A percentile compares a stretch with the other conserved stretches of the same genome.
These are phyloP conservation scores for Alopecurus myosuroides DNA, from an alignment of 176 grass and related monocot genomes.

Conservation along the genomic window DNA sequence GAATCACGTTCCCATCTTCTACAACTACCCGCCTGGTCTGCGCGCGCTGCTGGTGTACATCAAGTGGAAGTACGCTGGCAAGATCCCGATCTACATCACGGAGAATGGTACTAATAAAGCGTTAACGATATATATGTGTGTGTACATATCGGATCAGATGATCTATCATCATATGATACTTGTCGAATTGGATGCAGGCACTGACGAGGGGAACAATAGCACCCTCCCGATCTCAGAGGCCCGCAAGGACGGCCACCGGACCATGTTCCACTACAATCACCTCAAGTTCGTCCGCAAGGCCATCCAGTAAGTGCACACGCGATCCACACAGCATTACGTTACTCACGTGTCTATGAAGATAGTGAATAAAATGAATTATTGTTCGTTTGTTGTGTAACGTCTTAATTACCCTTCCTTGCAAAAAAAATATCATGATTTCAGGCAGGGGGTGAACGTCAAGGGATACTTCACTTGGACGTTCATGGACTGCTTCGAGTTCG, in stretches of 20 bases:
- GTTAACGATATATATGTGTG: neutral
- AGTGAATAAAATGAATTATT: neutral
- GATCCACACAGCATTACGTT: neutral
- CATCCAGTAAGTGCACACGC: constrained; percentile 36
- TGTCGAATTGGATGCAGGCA: neutral
- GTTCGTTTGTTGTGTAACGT: neutral
- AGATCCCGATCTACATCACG: constrained; percentile 41
- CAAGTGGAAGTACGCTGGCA: constrained; percentile 18
- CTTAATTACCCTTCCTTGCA: neutral
- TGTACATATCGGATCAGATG: too few species aligned
- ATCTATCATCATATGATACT: too few species aligned
- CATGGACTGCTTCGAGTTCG: constrained; percentile 52
- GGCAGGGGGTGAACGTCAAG: constrained; percentile 38
- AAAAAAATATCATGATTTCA: neutral
- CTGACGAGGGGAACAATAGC: constrained; percentile 31
- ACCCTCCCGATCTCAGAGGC: constrained; percentile 30
- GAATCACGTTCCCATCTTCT: neutral
- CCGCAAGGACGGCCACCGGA: constrained; percentile 34
- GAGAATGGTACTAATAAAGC: constrained; percentile 24
- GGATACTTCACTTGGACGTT: constrained; percentile 51
- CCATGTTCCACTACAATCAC: constrained; percentile 35
- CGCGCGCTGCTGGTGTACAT: constrained; percentile 26
- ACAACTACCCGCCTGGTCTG: constrained; percentile 42
- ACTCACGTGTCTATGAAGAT: neutral
- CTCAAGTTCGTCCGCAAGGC: constrained; percentile 31